Percentiles rank a stretch among this genome's conserved stretches.
Evolutionary conservation across 2,329 filamentous ascomycete species (phyloP).

Genomic region (Lachnellula subtilissima): DNA sequence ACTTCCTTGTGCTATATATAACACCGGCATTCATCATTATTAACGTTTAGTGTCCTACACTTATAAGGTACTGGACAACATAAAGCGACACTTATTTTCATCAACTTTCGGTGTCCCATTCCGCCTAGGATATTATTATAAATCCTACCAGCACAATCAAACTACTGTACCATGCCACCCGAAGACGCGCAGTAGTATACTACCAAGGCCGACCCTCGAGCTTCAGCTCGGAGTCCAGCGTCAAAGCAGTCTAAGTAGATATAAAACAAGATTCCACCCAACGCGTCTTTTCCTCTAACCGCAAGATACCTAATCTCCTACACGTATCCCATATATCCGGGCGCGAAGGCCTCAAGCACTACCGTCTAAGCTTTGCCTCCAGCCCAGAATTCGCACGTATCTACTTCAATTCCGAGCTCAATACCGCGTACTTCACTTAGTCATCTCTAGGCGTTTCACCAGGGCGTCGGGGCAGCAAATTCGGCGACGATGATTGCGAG

Average conservation of each 20-base stretch:
- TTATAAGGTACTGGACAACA: no score
- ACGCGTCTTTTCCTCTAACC: slow-evolving; percentile 1
- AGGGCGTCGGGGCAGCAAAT: slow-evolving; percentile 4
- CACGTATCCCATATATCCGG: slow-evolving; percentile 6
- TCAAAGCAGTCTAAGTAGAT: not conserved
- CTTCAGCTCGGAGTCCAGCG: not conserved
- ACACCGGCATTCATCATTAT: no score
- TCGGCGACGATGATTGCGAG: not conserved
- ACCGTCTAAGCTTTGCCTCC: slow-evolving; percentile 3
- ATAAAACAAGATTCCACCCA: slow-evolving; percentile 2
- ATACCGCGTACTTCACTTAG: slow-evolving; percentile 4
- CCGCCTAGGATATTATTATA: no score
- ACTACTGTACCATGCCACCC: no score
- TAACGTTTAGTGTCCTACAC: no score
- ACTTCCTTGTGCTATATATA: no score
- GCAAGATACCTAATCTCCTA: slow-evolving; percentile 1
- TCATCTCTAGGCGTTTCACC: not conserved
- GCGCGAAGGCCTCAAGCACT: slow-evolving; percentile 3
- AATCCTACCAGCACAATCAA: no score
- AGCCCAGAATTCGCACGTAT: slow-evolving; percentile 7
- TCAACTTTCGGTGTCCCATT: no score
- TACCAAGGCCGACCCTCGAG: not conserved
- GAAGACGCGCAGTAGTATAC: no score
- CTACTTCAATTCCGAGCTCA: slow-evolving; percentile 3
- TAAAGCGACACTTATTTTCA: no score